A percentile compares a stretch with the other conserved stretches of the same genome.
These are phyloP conservation scores for Zygoascus flipseniorum DNA, from an alignment of 805 yeast genomes.

Conservation along the genomic window DNA sequence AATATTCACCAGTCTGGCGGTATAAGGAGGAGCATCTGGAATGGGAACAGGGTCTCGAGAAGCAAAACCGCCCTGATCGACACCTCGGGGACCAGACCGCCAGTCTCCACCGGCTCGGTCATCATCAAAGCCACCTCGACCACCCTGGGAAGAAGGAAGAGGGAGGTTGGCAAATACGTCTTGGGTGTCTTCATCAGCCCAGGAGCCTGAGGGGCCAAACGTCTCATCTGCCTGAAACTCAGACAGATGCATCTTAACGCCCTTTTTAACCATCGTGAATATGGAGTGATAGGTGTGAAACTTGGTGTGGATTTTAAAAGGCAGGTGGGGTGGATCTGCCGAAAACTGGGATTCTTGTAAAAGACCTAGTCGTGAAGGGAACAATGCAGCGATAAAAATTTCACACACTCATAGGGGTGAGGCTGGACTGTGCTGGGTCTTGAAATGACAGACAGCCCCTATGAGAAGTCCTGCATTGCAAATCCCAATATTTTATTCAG, in stretches of 20 bases:
- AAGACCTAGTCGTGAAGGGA: neutral
- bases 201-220: conserved; percentile 37
- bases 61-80: neutral
- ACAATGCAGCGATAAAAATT: neutral
- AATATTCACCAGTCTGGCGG: conserved; percentile 80
- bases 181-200: conserved; percentile 88
- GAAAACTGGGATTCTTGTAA: neutral
- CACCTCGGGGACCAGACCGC: neutral
- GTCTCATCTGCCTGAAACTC: conserved; percentile 62
- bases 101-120: conserved; percentile 15
- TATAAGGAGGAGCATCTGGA: conserved; percentile 87
- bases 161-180: conserved; percentile 40
- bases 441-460: no score
- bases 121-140: conserved; percentile 14
- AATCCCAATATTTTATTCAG: no score
- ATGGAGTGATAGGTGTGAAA: neutral
- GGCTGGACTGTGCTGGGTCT: neutral
- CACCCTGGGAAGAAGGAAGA: neutral
- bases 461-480: no score
- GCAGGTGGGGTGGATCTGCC: neutral
- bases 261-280: conserved; percentile 46
- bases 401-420: neutral
- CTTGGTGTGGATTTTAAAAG: neutral
- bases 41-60: conserved; percentile 63
- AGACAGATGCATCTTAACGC: conserved; percentile 70